Evolutionary conservation across 371 early-diverging fungal species (phyloP), one percentile per base, ranked within the genome.

Genomic region (Lichtheimia ramosa): DNA sequence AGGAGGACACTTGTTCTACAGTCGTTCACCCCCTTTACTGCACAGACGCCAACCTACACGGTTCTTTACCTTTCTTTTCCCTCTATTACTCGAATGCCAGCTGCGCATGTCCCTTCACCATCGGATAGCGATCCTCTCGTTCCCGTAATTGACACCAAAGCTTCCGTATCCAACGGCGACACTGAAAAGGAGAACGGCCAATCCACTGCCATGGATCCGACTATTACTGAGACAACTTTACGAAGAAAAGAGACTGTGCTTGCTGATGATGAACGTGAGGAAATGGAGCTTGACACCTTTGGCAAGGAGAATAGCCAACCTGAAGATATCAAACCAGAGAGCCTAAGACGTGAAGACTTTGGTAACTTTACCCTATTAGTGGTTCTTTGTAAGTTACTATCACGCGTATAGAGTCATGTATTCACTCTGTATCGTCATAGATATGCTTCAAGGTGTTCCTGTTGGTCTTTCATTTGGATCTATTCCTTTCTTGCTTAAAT

Each of bases 381-480:
- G 12, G 59, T 86, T 24, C 75, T 91, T 53, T 91, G 90, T 88
- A 80, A 68, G 86, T 18, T 24, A 48, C 43, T 24, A 15, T 12
- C 15, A 43, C 0, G 4, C 14, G 40, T 14, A 41, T 40, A 27
- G 16, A 25, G 14, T 3, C 2, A 43, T 27, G 46, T 46, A 27
- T 21, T 3, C 43, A 25, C 50, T 52, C 51, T 46, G 20, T 57
- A 8, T 1, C 21, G 7, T n/a, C 16, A 12, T 68, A 88, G 88
- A 97, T 77, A 71, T 95, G 65, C 83, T 97, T 3, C 98, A 97
- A 65, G 98, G 98, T 8, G 87, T 97, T 21, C 98, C 98, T 15
- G 83, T 95, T 3, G 98, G 97, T 0, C 83, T 97, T 48, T 87
- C 89, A 1, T 90, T 94, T 63, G 98, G 97, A 5, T 90, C 91